phyloP scores from a whole-genome alignment of 139 green algal genomes.

The Diplosphaera chodatii region DNA sequence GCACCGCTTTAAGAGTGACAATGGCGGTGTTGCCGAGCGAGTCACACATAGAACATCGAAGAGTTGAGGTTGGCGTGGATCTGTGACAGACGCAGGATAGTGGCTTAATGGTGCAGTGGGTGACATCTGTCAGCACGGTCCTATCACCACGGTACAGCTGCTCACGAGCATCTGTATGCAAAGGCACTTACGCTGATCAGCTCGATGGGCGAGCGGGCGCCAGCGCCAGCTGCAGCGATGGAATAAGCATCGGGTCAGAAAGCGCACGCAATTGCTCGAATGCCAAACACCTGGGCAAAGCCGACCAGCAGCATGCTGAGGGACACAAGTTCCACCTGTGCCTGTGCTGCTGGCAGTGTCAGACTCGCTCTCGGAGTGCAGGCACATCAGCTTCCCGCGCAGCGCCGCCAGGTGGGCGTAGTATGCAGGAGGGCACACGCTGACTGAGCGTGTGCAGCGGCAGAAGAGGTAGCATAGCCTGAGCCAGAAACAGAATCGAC shows the following conservation, averaged over 20 bases:
- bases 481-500: too few relatives aligned
- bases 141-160: too few relatives aligned
- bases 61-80: slow-evolving; percentile 21
- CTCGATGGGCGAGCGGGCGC: background rate
- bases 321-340: background rate
- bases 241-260: too few relatives aligned
- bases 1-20: too few relatives aligned
- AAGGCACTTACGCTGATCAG: background rate
- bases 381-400: slow-evolving; percentile 24
- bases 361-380: slow-evolving; percentile 12
- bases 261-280: too few relatives aligned
- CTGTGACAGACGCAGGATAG: too few relatives aligned
- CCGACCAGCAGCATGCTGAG: too few relatives aligned
- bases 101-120: too few relatives aligned
- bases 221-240: background rate
- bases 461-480: slow-evolving; percentile 82
- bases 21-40: background rate
- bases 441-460: slow-evolving; percentile 68
- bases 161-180: too few relatives aligned
- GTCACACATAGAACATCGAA: slow-evolving; percentile 38
- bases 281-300: too few relatives aligned
- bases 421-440: slow-evolving; percentile 52
- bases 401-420: slow-evolving; percentile 69
- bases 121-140: too few relatives aligned
- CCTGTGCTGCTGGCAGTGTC: slow-evolving; percentile 15